Evolutionary conservation across 805 yeast genomes (phyloP), one percentile per base, ranked within the genome.

Genomic region (Pichia exigua): DNA sequence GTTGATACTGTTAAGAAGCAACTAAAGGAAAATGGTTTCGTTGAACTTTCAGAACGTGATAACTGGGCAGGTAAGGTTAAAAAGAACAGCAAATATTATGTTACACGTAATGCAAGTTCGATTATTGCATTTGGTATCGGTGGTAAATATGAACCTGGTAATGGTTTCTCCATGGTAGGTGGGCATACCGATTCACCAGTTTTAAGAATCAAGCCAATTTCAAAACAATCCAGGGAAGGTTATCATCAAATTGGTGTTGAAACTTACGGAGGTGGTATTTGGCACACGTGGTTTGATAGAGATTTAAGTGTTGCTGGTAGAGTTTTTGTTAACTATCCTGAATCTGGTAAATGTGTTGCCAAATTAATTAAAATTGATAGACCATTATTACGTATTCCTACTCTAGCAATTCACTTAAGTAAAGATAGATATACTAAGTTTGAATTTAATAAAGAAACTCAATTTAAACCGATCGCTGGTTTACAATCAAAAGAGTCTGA

Each of bases 251-350:
- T 94, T 20, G 98, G 96, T 40, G 95, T 94, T 11, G 98, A 94
- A 68, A 79, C 84, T 47, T 92, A 92, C 63, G 98, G 99, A 51
- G 98, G 98, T 38, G 94, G 96, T 47, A 82, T 91, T 50, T 94
- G 97, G 82, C 97, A 88, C 65, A 81, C 96, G 6, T 92, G 98
- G 97, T 92, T 94, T 63, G 99, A 92, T 67, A 81, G 97, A 54
- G 97, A 92, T 66, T 75, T 94, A 59, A 77, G 92, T 40, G 72
- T 90, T 54, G 98, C 97, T 10, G 99, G 99, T 17, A 76, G 98
- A 58, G 96, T 92, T 1, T 83, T 83, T 64, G 85, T 87, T 18
- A 74, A 70, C 42, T 76, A 75, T 35, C 61, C 65, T 18, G 69
- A 65, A 4, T 57, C 67, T 6, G 84, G 79, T 10, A 72, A 75